These are phyloP conservation scores for Lumnitzera littorea DNA, from an alignment of 345 rosid species.

Conservation along the genomic window DNA sequence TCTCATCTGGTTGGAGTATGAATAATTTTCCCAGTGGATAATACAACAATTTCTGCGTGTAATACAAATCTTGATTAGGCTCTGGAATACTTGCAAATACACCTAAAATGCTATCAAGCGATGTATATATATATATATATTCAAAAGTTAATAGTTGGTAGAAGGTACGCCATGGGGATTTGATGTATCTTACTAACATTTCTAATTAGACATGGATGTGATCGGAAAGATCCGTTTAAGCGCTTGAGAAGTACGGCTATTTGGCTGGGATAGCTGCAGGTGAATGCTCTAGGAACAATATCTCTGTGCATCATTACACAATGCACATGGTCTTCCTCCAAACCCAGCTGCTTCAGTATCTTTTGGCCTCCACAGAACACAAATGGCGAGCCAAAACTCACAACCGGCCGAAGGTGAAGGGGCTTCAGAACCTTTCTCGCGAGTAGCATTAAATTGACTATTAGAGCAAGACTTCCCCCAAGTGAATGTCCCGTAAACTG, in stretches of 20 bases:
- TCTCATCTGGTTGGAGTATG: constrained; percentile 80
- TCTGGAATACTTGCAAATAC: too few species aligned
- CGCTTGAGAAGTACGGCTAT: constrained; percentile 71
- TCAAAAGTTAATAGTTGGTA: too few species aligned
- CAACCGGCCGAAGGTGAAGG: constrained; percentile 51
- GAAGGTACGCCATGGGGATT: too few species aligned
- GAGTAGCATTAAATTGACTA: constrained; percentile 68
- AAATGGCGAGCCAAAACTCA: constrained; percentile 86
- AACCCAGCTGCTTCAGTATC: constrained; percentile 51
- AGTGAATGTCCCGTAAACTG: constrained; percentile 92
- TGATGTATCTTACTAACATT: constrained; percentile 35
- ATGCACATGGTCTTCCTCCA: constrained; percentile 66
- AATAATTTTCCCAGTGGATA: constrained; percentile 74
- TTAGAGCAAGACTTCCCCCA: constrained; percentile 82
- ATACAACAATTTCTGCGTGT: constrained; percentile 61
- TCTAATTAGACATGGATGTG: constrained; percentile 73
- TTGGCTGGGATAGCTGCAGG: constrained; percentile 87
- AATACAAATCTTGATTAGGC: background rate
- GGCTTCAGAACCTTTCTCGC: constrained; percentile 46
- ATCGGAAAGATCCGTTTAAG: constrained; percentile 48
- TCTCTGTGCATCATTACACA: constrained; percentile 89
- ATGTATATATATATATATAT: too few species aligned
- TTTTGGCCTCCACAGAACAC: constrained; percentile 79
- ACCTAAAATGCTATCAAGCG: too few species aligned
- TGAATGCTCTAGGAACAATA: constrained; percentile 92